Base-by-base conservation (phyloP, 2,329 filamentous ascomycete species). In the Penicillium thymicola region DNA sequence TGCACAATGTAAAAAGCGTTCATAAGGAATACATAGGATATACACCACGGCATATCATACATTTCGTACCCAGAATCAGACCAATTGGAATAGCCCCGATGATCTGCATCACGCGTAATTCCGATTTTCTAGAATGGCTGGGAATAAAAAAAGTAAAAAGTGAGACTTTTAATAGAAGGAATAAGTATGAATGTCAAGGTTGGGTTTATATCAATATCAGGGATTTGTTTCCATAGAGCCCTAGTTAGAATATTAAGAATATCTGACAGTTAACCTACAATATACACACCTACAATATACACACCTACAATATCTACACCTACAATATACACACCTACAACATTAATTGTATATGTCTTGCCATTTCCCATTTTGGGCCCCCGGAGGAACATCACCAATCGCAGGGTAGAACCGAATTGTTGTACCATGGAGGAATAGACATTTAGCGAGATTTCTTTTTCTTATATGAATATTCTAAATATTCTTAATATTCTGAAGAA, bases 361-460 rank as follows among this genome's bases (percentile, higher is more conserved):
- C 25, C 30, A 55, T 40, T 42, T 42, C 14, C 23, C 34, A n/a
- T 6, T 11, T 16, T 48, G 16, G 14, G 38, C 27, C 41, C 28
- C 28, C 27, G 42, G 48, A 59, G 48, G 60, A 59, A 61, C 60
- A 47, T 55, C 59, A 47, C 60, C 60, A 63, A 61, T 63, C 23
- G 59, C 45, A 37, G 34, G 21, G 16, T n/a, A 30, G 49, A 18
- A 34, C 34, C 50, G 42, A 48, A 53, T 48, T 40, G 54, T 57
- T 57, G 57, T 60, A 52, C 59, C 57, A 57, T 49, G 58, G 60
- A 48, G 44, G 45, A 2, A 34, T 10, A 25, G 13, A 16, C 6
- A 16, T 42, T 14, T 42, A 14, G 18, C 40, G n/a, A 38, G 36
- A 38, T 18, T 37, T 10, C n/a, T n/a, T 4, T 1, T 21, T 21